phyloP scores from a whole-genome alignment of 139 green algal species.

The Microglena sp. region DNA sequence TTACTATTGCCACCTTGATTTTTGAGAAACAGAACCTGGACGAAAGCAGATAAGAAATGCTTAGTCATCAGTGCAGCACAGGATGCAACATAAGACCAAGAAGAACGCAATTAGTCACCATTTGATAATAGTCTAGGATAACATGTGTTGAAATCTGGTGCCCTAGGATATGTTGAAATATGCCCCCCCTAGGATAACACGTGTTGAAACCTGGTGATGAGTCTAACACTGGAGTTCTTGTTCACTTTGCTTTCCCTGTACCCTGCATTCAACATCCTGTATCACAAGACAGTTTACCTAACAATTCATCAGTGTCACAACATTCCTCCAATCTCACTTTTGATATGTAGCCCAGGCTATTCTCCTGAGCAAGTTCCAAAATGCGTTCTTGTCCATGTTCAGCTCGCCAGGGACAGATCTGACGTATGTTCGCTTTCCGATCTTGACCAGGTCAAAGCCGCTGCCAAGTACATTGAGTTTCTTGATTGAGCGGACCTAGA shows the following conservation, averaged over 20 bases:
- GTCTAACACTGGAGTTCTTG: background rate
- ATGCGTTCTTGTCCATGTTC: conserved; percentile 69
- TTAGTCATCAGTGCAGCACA: too few species aligned
- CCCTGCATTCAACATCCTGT: background rate
- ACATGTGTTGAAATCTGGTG: too few species aligned
- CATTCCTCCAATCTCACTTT: background rate
- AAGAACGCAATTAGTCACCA: too few species aligned
- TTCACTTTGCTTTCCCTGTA: background rate
- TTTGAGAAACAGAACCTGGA: too few species aligned
- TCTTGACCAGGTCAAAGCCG: conserved; percentile 58
- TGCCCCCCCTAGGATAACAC: background rate
- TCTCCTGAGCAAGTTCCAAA: conserved; percentile 55
- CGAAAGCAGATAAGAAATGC: too few species aligned
- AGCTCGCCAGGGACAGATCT: conserved; percentile 72
- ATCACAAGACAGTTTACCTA: background rate
- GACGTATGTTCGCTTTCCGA: conserved; percentile 49
- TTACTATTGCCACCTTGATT: too few species aligned
- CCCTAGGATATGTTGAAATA: too few species aligned
- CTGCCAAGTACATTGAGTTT: conserved; percentile 65
- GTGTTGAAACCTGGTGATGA: background rate
- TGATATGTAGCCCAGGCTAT: background rate
- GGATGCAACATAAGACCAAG: too few species aligned
- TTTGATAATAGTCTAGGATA: too few species aligned
- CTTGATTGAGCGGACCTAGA: conserved; percentile 51
- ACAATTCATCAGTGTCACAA: background rate